Percentiles rank a stretch among this genome's conserved stretches.
Evolutionary conservation across 805 yeast species (phyloP).

Genomic region (Sugiyamaella chiloensis): DNA sequence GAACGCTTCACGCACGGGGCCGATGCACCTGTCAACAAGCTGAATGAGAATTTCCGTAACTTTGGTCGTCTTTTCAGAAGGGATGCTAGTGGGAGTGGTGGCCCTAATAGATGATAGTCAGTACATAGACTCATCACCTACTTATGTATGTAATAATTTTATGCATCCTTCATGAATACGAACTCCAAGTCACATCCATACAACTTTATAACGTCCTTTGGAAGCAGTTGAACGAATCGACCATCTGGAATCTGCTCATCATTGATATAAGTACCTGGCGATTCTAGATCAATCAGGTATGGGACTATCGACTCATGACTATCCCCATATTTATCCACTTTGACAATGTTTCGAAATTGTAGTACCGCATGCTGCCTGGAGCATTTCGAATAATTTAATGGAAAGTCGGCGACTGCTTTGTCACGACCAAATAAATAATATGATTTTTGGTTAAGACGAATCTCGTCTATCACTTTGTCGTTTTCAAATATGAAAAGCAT

Average conservation of each 20-base stretch:
- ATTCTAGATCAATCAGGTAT: constrained; percentile 46
- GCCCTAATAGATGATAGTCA: neutral
- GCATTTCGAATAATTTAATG: constrained; percentile 37
- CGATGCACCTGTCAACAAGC: constrained; percentile 58
- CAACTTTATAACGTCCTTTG: constrained; percentile 42
- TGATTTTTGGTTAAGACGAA: constrained; percentile 30
- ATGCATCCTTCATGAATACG: constrained; percentile 13
- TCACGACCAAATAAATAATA: constrained; percentile 40
- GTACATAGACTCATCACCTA: neutral
- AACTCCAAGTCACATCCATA: constrained; percentile 26
- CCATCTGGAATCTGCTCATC: constrained; percentile 39
- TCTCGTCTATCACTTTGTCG: constrained; percentile 21
- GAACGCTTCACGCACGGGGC: constrained; percentile 41
- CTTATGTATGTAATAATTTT: neutral
- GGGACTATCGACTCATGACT: constrained; percentile 27
- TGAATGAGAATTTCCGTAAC: constrained; percentile 63
- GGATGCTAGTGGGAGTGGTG: constrained; percentile 27
- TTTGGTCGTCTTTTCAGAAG: constrained; percentile 58
- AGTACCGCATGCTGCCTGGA: constrained; percentile 51
- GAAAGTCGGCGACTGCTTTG: constrained; percentile 37
- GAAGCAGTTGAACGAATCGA: constrained; percentile 42
- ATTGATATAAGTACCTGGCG: constrained; percentile 47
- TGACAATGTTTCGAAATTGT: constrained; percentile 37
- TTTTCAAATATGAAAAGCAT: constrained; percentile 34
- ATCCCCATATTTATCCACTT: constrained; percentile 21